phyloP scores from a whole-genome alignment of 305 asterid genomes.

The Nicotiana rustica region DNA sequence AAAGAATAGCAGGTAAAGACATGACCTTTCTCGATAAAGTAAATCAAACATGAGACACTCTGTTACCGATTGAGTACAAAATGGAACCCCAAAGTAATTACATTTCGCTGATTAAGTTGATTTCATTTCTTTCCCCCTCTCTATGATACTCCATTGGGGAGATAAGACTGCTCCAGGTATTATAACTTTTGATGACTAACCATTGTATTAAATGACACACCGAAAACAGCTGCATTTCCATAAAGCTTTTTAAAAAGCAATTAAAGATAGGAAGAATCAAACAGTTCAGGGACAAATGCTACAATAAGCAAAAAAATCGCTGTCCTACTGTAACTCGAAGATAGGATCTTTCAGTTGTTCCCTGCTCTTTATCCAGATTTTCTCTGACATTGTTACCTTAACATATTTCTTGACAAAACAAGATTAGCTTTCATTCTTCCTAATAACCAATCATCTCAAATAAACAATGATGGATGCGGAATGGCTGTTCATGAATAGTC shows the following conservation, averaged over 20 bases:
- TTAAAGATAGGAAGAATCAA: constrained; percentile 26
- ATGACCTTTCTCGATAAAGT: constrained; percentile 8
- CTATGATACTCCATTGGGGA: background rate
- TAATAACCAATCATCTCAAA: background rate
- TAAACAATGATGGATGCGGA: constrained; percentile 19
- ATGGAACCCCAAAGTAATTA: background rate
- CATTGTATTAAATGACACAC: constrained; percentile 1
- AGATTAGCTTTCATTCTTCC: constrained; percentile 21
- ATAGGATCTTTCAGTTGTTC: constrained; percentile 4
- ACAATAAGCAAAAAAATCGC: background rate
- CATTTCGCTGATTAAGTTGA: constrained; percentile 25
- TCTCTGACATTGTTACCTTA: constrained; percentile 3
- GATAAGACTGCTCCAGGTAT: background rate
- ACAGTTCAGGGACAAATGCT: background rate
- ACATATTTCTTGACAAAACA: constrained; percentile 20
- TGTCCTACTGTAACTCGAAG: background rate
- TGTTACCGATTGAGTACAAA: background rate
- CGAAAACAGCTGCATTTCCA: constrained; percentile 22
- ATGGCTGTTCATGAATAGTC: constrained; percentile 1
- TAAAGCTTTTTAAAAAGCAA: constrained; percentile 1
- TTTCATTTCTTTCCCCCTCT: constrained; percentile 5
- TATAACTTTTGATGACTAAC: background rate
- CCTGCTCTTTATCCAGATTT: background rate
- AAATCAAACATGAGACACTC: constrained; percentile 23
- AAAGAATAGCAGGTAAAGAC: background rate